These are phyloP conservation scores for Paspalum vaginatum DNA, from an alignment of 176 grass and related monocot genomes.

Conservation along the genomic window DNA sequence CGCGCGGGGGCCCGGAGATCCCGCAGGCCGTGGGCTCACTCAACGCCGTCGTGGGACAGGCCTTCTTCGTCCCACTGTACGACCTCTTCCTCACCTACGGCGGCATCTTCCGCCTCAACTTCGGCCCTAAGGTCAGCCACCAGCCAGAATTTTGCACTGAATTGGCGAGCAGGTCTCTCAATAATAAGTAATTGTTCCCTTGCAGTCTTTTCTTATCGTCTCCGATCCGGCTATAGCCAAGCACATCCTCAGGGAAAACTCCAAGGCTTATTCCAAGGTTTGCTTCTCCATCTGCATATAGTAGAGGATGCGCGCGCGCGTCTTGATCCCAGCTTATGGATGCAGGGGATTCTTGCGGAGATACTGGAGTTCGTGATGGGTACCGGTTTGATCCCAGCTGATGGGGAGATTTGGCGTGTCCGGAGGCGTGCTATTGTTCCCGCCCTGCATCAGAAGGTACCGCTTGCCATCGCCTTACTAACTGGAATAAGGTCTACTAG, in stretches of 20 bases:
- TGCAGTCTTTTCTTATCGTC: conserved; percentile 95
- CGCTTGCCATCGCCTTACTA: neutral
- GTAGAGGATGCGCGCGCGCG: too few species aligned
- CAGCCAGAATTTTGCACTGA: neutral
- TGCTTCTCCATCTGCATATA: conserved; percentile 11
- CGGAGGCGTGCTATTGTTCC: conserved; percentile 91
- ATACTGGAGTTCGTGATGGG: conserved; percentile 98
- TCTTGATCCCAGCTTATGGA: too few species aligned
- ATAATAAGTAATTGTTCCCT: neutral
- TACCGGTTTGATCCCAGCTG: conserved; percentile 87
- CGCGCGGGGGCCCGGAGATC: conserved; percentile 50
- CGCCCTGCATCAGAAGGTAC: conserved; percentile 91
- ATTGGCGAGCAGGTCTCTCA: neutral
- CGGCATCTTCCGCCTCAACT: conserved; percentile 92
- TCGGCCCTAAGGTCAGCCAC: conserved; percentile 80
- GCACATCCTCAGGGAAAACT: conserved; percentile 87
- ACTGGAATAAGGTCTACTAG: neutral
- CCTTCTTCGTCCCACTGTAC: conserved; percentile 92
- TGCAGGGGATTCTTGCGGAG: conserved; percentile 85
- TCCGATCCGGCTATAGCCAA: conserved; percentile 89
- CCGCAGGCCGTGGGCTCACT: conserved; percentile 76
- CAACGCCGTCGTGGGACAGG: conserved; percentile 52
- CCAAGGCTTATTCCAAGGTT: conserved; percentile 94
- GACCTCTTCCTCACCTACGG: conserved; percentile 91
- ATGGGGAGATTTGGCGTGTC: conserved; percentile 86